These are phyloP conservation scores for Boletus tylopilopsis DNA, from an alignment of 768 basidiomycete species.

Conservation along the genomic window DNA sequence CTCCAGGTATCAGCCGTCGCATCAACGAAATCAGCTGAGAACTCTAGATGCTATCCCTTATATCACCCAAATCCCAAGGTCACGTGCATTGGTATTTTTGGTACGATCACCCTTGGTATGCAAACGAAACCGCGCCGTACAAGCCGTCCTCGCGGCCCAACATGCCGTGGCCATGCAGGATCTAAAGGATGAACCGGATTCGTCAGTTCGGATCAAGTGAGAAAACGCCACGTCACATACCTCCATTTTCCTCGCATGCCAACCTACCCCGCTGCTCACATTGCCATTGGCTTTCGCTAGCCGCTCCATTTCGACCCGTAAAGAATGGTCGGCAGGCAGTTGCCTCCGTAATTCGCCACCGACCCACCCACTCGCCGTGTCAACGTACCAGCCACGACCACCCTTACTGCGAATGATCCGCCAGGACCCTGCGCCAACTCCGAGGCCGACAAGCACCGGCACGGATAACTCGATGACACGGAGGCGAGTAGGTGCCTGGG, in stretches of 20 bases:
- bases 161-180: conserved; percentile 88
- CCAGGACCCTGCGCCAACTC: conserved; percentile 82
- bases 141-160: conserved; percentile 90
- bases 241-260: conserved; percentile 98
- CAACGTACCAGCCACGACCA: conserved; percentile 92
- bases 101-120: conserved; percentile 70
- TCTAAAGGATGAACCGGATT: conserved; percentile 35
- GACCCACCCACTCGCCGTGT: conserved; percentile 79
- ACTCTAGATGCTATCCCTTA: not conserved
- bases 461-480: conserved; percentile 86
- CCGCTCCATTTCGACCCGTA: conserved; percentile 65
- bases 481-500: conserved; percentile 59
- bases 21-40: not conserved
- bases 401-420: conserved; percentile 89
- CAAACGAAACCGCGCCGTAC: conserved; percentile 92
- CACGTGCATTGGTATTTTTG: not conserved
- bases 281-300: conserved; percentile 81
- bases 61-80: not conserved
- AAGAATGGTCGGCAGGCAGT: conserved; percentile 56
- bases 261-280: conserved; percentile 88
- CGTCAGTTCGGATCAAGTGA: not conserved
- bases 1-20: too few relatives aligned
- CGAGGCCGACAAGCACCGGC: conserved; percentile 64
- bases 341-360: conserved; percentile 56
- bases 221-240: conserved; percentile 41